Percentiles rank a stretch among this genome's conserved stretches.
Evolutionary conservation across 1,139 yeast genomes (phyloP).

Genomic region (Saccharomycopsis phalli): DNA sequence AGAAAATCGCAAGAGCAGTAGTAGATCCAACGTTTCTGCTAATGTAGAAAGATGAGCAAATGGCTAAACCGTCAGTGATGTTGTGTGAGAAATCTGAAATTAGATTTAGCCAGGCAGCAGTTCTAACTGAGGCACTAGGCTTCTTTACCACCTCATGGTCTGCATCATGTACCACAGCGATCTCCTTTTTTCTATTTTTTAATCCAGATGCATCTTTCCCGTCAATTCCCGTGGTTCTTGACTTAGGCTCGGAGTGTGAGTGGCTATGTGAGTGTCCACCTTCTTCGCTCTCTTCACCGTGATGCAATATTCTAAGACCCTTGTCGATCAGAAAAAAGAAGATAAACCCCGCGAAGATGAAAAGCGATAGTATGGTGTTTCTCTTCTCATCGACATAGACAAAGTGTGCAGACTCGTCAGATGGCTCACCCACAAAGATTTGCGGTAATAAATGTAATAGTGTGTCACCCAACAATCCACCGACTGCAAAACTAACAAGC

Average conservation of each 20-base stretch:
- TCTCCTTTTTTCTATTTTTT: slow-evolving; percentile 15
- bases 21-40: slow-evolving; percentile 50
- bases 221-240: slow-evolving; percentile 20
- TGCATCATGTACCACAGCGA: not conserved
- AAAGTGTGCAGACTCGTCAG: slow-evolving; percentile 31
- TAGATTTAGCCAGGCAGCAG: slow-evolving; percentile 52
- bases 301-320: slow-evolving; percentile 40
- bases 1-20: slow-evolving; percentile 55
- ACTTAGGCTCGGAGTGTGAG: slow-evolving; percentile 28
- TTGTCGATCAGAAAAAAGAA: slow-evolving; percentile 51
- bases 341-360: slow-evolving; percentile 48
- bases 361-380: slow-evolving; percentile 40
- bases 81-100: slow-evolving; percentile 63
- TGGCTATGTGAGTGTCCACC: slow-evolving; percentile 36
- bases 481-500: slow-evolving; percentile 59
- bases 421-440: slow-evolving; percentile 45
- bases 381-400: slow-evolving; percentile 41
- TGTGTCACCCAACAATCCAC: slow-evolving; percentile 62
- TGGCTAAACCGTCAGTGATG: slow-evolving; percentile 62
- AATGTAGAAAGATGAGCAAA: slow-evolving; percentile 55
- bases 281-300: slow-evolving; percentile 26
- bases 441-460: slow-evolving; percentile 60
- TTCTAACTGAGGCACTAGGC: slow-evolving; percentile 28
- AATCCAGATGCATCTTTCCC: slow-evolving; percentile 15
- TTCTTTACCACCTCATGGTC: slow-evolving; percentile 6